Percentiles rank a stretch among this genome's conserved stretches.
Evolutionary conservation across 2,329 filamentous ascomycete genomes (phyloP).

Genomic region (Aspergillus fischeri): DNA sequence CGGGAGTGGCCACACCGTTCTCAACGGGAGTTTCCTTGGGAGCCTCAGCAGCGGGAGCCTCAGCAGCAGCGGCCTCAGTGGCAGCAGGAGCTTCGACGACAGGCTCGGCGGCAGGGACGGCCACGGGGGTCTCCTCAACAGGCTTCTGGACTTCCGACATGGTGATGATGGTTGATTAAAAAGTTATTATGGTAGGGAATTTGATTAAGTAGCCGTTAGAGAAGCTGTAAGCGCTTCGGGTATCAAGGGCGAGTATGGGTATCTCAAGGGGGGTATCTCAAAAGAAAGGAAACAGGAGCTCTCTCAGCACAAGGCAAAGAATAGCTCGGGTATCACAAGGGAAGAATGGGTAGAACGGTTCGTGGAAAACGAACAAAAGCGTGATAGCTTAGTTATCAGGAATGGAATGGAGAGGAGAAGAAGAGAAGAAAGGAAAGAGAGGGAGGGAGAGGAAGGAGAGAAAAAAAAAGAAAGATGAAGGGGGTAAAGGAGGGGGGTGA

Average conservation of each 20-base stretch:
- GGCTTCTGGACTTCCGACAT: constrained; percentile 75
- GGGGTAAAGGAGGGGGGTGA: constrained; percentile 14
- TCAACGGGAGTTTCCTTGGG: constrained; percentile 31
- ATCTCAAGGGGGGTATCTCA: constrained; percentile 33
- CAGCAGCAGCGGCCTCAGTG: constrained; percentile 36
- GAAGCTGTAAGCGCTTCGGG: constrained; percentile 18
- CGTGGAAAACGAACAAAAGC: constrained; percentile 17
- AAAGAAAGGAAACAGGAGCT: constrained; percentile 29
- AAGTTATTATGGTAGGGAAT: constrained; percentile 17
- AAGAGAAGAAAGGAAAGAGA: constrained; percentile 17
- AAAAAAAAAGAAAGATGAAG: constrained; percentile 18
- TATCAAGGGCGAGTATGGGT: constrained; percentile 17
- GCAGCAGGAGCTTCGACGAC: constrained; percentile 33
- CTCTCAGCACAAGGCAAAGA: constrained; percentile 26
- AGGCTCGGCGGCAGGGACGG: constrained; percentile 35
- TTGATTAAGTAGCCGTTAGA: constrained; percentile 13
- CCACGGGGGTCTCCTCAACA: constrained; percentile 54
- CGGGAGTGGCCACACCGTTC: constrained; percentile 32
- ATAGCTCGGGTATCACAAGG: constrained; percentile 40
- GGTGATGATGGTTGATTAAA: constrained; percentile 35
- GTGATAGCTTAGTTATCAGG: constrained; percentile 9
- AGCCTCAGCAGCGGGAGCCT: constrained; percentile 26
- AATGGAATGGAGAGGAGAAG: constrained; percentile 19
- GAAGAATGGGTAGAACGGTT: constrained; percentile 19
- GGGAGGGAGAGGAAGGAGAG: constrained; percentile 17